phyloP scores from a whole-genome alignment of 1,284 basidiomycete genomes.

The Thecaphora frezii region DNA sequence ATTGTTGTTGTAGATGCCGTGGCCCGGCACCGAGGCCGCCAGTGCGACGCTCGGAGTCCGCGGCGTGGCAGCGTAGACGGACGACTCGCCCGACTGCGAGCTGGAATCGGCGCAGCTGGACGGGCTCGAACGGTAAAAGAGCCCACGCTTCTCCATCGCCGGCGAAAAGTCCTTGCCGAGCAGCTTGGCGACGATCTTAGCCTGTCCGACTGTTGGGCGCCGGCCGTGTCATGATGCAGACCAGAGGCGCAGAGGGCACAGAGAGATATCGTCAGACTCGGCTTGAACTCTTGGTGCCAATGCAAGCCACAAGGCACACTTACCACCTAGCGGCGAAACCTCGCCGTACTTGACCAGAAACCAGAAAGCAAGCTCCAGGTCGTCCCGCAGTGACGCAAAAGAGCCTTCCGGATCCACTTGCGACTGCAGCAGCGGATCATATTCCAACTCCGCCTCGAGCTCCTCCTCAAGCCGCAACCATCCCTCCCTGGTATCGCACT shows the following conservation, averaged over 20 bases:
- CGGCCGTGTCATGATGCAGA: too few species aligned
- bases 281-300: not conserved
- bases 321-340: conserved; percentile 24
- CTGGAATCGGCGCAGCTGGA: not conserved
- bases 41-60: too few species aligned
- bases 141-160: conserved; percentile 22
- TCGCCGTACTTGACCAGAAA: conserved; percentile 40
- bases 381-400: conserved; percentile 18
- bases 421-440: conserved; percentile 14
- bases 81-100: not conserved
- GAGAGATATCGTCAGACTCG: too few species aligned
- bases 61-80: too few species aligned
- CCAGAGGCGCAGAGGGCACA: too few species aligned
- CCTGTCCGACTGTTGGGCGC: conserved; percentile 23
- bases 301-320: not conserved
- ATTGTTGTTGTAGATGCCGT: not conserved
- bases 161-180: conserved; percentile 32
- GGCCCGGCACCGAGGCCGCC: not conserved
- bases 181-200: conserved; percentile 32
- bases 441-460: conserved; percentile 24
- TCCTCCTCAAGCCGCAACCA: conserved; percentile 27
- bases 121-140: conserved; percentile 8
- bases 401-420: conserved; percentile 30
- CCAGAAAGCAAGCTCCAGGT: conserved; percentile 38
- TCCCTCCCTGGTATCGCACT: conserved; percentile 4